Percentiles rank a stretch among this genome's conserved stretches.
These are phyloP conservation scores for Cladophialophora chaetospira DNA, from an alignment of 2,329 filamentous ascomycete genomes.

Conservation along the genomic window DNA sequence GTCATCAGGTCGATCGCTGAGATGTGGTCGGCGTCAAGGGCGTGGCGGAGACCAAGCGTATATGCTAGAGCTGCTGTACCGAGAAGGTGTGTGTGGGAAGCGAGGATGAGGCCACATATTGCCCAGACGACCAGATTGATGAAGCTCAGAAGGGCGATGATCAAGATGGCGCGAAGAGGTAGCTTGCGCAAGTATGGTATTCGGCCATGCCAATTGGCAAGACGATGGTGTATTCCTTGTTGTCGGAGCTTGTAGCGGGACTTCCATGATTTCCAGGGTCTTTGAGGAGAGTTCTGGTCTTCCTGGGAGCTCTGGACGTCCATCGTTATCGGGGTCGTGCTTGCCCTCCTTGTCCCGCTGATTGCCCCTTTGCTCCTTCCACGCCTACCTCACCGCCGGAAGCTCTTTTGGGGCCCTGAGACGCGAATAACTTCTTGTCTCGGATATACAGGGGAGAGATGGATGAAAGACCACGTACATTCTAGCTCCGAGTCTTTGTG, in stretches of 20 bases:
- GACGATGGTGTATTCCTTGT: constrained; percentile 3
- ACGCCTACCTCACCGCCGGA: background rate
- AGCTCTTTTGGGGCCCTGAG: background rate
- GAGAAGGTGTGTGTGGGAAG: constrained; percentile 54
- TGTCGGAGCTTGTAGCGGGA: background rate
- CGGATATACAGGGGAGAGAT: background rate
- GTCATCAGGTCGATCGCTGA: constrained; percentile 95
- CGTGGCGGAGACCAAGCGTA: constrained; percentile 85
- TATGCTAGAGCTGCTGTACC: constrained; percentile 83
- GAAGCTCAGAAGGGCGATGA: constrained; percentile 56
- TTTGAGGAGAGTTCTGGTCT: background rate
- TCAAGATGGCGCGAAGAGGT: constrained; percentile 59
- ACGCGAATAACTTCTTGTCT: background rate
- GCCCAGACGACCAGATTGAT: constrained; percentile 62
- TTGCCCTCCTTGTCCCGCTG: background rate
- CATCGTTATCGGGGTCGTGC: background rate
- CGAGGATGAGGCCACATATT: constrained; percentile 55
- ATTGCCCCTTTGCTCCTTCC: background rate
- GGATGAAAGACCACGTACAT: background rate
- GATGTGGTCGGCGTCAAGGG: constrained; percentile 95
- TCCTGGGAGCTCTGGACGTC: background rate
- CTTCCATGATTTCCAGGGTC: background rate
- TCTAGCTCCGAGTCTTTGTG: too few relatives aligned
- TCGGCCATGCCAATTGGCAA: constrained; percentile 34
- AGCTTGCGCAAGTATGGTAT: constrained; percentile 59